Conservation (phyloP, 2,329 filamentous ascomycete species). For the Gaeumannomyces sp. region DNA sequence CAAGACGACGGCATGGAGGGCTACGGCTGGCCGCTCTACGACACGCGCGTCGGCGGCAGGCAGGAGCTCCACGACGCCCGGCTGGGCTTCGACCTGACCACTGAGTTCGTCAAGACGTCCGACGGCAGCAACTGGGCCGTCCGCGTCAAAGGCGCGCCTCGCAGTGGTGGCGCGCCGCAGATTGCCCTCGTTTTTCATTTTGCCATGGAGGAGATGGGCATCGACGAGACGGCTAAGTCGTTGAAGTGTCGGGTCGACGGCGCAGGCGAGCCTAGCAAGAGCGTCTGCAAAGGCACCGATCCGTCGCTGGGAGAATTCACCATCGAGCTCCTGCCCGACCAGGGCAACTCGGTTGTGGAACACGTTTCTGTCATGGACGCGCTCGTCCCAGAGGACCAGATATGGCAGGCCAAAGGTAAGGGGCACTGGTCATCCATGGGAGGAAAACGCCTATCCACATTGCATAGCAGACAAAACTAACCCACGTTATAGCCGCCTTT, state of each 20-base stretch:
- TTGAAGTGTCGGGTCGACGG: constrained; percentile 33
- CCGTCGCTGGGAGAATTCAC: constrained; percentile 71
- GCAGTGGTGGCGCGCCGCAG: constrained; percentile 46
- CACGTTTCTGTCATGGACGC: constrained; percentile 39
- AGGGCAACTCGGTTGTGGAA: constrained; percentile 47
- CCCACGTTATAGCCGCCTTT: constrained; percentile 61
- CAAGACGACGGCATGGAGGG: constrained; percentile 63
- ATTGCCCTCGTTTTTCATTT: constrained; percentile 79
- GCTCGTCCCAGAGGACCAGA: constrained; percentile 51
- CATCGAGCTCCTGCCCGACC: constrained; percentile 56
- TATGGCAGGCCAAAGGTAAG: constrained; percentile 64
- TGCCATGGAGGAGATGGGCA: constrained; percentile 61
- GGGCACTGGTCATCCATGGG: constrained; percentile 24
- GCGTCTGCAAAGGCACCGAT: constrained; percentile 66
- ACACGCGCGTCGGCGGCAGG: constrained; percentile 57
- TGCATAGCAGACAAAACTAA: constrained; percentile 36
- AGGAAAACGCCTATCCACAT: constrained; percentile 31
- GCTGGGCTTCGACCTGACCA: constrained; percentile 61
- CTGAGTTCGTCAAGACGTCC: constrained; percentile 59
- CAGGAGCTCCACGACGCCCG: constrained; percentile 61
- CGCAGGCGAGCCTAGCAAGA: constrained; percentile 43
- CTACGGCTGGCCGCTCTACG: constrained; percentile 67
- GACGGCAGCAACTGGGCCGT: constrained; percentile 61
- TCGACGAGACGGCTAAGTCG: constrained; percentile 45
- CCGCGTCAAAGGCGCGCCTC: constrained; percentile 54